phyloP scores from a whole-genome alignment of 208 protist species.

The Trypanosoma boissoni region DNA sequence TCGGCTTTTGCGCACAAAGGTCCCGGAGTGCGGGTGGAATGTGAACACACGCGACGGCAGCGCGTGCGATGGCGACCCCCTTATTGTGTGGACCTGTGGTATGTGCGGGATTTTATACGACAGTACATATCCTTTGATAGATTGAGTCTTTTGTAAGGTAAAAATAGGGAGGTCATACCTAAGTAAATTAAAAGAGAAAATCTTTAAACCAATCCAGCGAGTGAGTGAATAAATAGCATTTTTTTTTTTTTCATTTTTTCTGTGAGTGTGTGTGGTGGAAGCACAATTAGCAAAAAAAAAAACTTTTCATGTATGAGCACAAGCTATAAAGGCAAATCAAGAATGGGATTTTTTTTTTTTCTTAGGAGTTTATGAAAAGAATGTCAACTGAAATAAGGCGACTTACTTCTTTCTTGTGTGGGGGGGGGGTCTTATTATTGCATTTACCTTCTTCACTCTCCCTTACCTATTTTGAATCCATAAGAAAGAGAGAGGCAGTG shows the following conservation, averaged over 20 bases:
- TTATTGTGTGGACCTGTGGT: slow-evolving; percentile 58
- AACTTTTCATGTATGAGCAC: too few species aligned
- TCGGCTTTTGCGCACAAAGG: slow-evolving; percentile 44
- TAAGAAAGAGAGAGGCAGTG: too few species aligned
- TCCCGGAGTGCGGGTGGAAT: slow-evolving; percentile 45
- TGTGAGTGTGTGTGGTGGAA: too few species aligned
- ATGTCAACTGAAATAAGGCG: neutral
- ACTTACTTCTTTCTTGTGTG: neutral
- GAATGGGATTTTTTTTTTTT: neutral
- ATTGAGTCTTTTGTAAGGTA: neutral
- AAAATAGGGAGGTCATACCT: neutral
- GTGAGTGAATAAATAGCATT: too few species aligned
- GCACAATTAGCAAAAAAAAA: too few species aligned
- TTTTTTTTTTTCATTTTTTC: too few species aligned
- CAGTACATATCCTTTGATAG: slow-evolving; percentile 49
- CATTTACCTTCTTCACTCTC: neutral
- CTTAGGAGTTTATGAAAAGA: neutral
- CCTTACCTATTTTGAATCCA: neutral
- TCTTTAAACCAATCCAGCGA: too few species aligned
- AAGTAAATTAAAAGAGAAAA: neutral
- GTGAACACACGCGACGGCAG: slow-evolving; percentile 44
- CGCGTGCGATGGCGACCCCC: slow-evolving; percentile 74
- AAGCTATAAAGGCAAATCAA: neutral
- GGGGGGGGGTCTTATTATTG: neutral
- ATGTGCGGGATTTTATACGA: slow-evolving; percentile 78